These are phyloP conservation scores for Mycena maculata DNA, from an alignment of 768 basidiomycete genomes.

Conservation along the genomic window DNA sequence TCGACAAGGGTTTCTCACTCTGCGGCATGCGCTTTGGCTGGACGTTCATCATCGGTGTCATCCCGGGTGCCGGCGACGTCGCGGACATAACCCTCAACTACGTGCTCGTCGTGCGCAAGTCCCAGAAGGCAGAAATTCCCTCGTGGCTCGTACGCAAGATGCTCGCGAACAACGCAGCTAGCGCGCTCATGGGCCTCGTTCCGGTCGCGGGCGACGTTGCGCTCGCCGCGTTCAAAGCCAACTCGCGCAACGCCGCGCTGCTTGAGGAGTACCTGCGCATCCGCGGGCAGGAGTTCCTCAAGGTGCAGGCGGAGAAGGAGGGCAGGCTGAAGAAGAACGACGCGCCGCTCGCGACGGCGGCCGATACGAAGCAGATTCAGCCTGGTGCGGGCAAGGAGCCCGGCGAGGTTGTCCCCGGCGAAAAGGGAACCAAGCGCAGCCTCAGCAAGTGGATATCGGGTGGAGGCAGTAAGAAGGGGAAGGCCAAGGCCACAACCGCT, in stretches of 20 bases:
- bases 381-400: slow-evolving; percentile 64
- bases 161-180: slow-evolving; percentile 80
- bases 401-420: slow-evolving; percentile 46
- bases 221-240: slow-evolving; percentile 85
- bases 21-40: slow-evolving; percentile 89
- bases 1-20: slow-evolving; percentile 87
- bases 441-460: slow-evolving; percentile 26
- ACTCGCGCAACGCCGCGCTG: slow-evolving; percentile 87
- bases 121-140: slow-evolving; percentile 76
- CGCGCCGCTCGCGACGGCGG: slow-evolving; percentile 34
- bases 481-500: slow-evolving; percentile 4
- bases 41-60: slow-evolving; percentile 82
- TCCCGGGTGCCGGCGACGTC: slow-evolving; percentile 78
- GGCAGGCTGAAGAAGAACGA: slow-evolving; percentile 38
- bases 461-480: slow-evolving; percentile 11
- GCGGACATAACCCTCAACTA: slow-evolving; percentile 77
- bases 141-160: slow-evolving; percentile 77
- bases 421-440: slow-evolving; percentile 28
- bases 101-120: slow-evolving; percentile 79
- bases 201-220: slow-evolving; percentile 83
- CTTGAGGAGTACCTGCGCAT: slow-evolving; percentile 87
- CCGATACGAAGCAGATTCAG: slow-evolving; percentile 57
- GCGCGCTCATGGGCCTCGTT: slow-evolving; percentile 71
- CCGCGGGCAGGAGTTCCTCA: slow-evolving; percentile 79
- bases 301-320: slow-evolving; percentile 52